These are phyloP conservation scores for Rhizophlyctis rosea DNA, from an alignment of 192 early-diverging fungal species.

Conservation along the genomic window DNA sequence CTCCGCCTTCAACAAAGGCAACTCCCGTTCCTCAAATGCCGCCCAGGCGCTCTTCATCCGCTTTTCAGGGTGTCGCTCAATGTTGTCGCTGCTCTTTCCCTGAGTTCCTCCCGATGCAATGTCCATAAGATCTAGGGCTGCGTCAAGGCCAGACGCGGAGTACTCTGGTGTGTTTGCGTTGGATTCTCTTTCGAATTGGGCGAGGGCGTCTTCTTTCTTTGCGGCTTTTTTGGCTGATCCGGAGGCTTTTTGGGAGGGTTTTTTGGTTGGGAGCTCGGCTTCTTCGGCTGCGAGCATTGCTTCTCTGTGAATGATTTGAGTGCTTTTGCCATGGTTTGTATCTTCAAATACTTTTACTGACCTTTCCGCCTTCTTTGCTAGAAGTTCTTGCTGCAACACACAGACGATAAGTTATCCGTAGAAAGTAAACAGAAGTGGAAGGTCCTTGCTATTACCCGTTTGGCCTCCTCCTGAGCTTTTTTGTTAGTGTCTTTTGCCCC, in stretches of 20 bases:
- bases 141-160: slow-evolving; percentile 80
- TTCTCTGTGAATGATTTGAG: slow-evolving; percentile 21
- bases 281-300: slow-evolving; percentile 44
- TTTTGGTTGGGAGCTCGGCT: slow-evolving; percentile 16
- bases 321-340: not conserved
- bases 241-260: too few species aligned
- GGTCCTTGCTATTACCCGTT: slow-evolving; percentile 33
- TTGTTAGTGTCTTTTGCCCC: slow-evolving; percentile 65
- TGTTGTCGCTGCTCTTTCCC: slow-evolving; percentile 41
- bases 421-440: not conserved
- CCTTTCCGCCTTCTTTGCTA: slow-evolving; percentile 41
- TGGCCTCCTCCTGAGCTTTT: slow-evolving; percentile 43
- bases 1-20: slow-evolving; percentile 72
- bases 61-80: slow-evolving; percentile 89
- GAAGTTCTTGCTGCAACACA: slow-evolving; percentile 26
- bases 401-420: not conserved
- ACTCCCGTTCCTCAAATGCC: slow-evolving; percentile 62
- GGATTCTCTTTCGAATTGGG: slow-evolving; percentile 25
- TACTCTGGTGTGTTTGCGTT: slow-evolving; percentile 56
- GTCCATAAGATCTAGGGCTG: slow-evolving; percentile 75
- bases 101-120: slow-evolving; percentile 22
- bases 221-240: slow-evolving; percentile 53
- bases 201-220: slow-evolving; percentile 35
- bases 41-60: slow-evolving; percentile 57
- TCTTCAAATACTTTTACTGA: slow-evolving; percentile 13